These are phyloP conservation scores for Tylopilus rubrobrunneus DNA, from an alignment of 768 basidiomycete genomes.

Conservation along the genomic window DNA sequence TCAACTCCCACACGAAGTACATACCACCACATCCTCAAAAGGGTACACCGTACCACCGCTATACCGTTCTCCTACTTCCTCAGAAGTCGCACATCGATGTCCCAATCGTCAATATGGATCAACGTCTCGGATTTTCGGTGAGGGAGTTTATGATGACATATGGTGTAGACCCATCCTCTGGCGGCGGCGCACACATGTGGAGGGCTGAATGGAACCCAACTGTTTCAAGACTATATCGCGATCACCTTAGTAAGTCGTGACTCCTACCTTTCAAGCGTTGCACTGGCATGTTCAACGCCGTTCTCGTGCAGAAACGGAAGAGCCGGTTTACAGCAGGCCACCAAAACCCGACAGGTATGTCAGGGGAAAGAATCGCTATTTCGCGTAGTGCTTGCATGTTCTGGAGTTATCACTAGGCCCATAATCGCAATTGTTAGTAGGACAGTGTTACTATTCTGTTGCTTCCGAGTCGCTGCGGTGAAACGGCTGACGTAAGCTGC, in stretches of 20 bases:
- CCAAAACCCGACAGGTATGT: slow-evolving; percentile 31
- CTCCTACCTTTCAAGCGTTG: not conserved
- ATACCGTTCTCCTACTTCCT: slow-evolving; percentile 69
- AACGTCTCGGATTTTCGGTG: slow-evolving; percentile 62
- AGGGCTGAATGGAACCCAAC: slow-evolving; percentile 69
- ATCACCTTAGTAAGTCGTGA: slow-evolving; percentile 58
- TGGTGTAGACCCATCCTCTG: slow-evolving; percentile 47
- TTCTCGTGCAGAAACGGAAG: slow-evolving; percentile 15
- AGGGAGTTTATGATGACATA: slow-evolving; percentile 57
- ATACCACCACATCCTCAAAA: slow-evolving; percentile 90
- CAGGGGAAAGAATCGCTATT: slow-evolving; percentile 28
- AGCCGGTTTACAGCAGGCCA: slow-evolving; percentile 24
- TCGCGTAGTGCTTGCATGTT: slow-evolving; percentile 11
- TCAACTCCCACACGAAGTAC: slow-evolving; percentile 65
- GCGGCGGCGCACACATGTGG: slow-evolving; percentile 84
- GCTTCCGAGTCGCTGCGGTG: too few species aligned
- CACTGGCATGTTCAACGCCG: not conserved
- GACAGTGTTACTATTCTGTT: too few species aligned
- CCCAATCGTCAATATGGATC: slow-evolving; percentile 40
- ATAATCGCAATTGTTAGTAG: too few species aligned
- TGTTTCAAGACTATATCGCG: slow-evolving; percentile 62
- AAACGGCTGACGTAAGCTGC: too few species aligned
- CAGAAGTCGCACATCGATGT: slow-evolving; percentile 52
- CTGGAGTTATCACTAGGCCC: too few species aligned
- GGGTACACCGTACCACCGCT: slow-evolving; percentile 90